phyloP scores from a whole-genome alignment of 2,329 filamentous ascomycete genomes.

The Epichloe aotearoae region DNA sequence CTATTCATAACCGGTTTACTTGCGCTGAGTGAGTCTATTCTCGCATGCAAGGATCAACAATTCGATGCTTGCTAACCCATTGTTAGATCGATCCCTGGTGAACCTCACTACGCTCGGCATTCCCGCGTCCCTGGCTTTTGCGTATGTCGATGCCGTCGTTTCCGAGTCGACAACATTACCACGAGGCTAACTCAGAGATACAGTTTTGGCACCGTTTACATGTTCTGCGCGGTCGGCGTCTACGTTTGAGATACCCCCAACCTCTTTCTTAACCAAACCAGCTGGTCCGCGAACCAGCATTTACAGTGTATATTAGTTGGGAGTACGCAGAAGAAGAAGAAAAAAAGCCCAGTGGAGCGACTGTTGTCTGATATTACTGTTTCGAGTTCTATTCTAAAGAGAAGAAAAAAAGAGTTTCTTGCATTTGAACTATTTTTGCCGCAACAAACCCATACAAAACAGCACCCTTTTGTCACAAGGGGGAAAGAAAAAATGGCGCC shows the following conservation, averaged over 20 bases:
- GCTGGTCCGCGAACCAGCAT: slow-evolving; percentile 8
- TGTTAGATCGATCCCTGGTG: slow-evolving; percentile 63
- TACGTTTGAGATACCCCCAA: slow-evolving; percentile 65
- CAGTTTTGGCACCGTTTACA: slow-evolving; percentile 90
- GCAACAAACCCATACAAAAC: background rate
- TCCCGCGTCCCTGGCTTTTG: slow-evolving; percentile 78
- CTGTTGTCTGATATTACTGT: slow-evolving; percentile 11
- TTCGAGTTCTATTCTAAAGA: slow-evolving; percentile 4
- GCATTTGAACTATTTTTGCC: background rate
- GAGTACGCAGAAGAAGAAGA: slow-evolving; percentile 12
- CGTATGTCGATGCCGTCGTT: slow-evolving; percentile 43
- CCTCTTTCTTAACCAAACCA: slow-evolving; percentile 2
- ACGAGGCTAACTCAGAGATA: slow-evolving; percentile 9
- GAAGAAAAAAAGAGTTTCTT: background rate
- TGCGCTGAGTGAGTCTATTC: slow-evolving; percentile 73
- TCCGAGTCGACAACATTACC: background rate
- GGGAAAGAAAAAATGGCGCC: slow-evolving; percentile 15
- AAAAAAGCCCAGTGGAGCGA: slow-evolving; percentile 16
- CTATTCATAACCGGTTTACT: slow-evolving; percentile 66
- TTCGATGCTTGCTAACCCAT: background rate
- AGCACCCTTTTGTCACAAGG: background rate
- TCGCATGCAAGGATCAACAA: background rate
- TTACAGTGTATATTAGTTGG: slow-evolving; percentile 25
- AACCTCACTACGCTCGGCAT: slow-evolving; percentile 68
- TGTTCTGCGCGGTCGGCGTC: slow-evolving; percentile 97